Evolutionary conservation across 148 eudicot species (phyloP), one percentile per base, ranked within the genome.

Genomic region (Rhododendron ferrugineum): DNA sequence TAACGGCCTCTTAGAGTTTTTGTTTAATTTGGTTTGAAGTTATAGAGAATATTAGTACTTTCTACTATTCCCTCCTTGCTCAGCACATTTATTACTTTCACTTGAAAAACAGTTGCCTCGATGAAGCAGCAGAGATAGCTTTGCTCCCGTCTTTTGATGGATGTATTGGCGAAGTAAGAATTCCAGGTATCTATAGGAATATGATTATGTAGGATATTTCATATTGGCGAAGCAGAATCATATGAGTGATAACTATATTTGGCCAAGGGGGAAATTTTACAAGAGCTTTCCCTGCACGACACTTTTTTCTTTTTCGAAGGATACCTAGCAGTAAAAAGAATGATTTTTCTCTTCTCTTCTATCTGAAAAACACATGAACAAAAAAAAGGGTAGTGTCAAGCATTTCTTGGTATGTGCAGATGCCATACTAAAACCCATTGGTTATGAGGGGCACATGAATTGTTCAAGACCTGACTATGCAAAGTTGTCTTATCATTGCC

Each of bases 41-140:
- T 20, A 37, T 74, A 18, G 79, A 20, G 18, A 80, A 42, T 49
- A 42, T 72, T 68, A 68, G 15, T 44, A 16, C 23, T 32, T 40
- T 81, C 49, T 49, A 77, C 30, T 40, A 42, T 87, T 64, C 64
- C 22, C 23, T 72, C 34, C 30, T 56, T 78, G 49, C 83, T 49
- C 32, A 49, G 34, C 54, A n/a, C 78, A 78, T 87, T 86, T 78
- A 79, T 79, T 77, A 73, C 90, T 60, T 85, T 92, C 77, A 81
- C 78, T 22, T 80, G 85, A 86, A 86, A 83, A 68, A 84, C 88
- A 96, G 98, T 84, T 96, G 98, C 91, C 90, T 96, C 84, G 94
- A 94, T 96, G 92, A 92, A 88, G 95, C 92, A 84, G 93, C 98
- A 87, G 98, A 91, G 92, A 90, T 87, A 88, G 96, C 94, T 75